A percentile compares a stretch with the other conserved stretches of the same genome.
phyloP scores from a whole-genome alignment of 2,329 filamentous ascomycete genomes.

The Curvularia sp. region DNA sequence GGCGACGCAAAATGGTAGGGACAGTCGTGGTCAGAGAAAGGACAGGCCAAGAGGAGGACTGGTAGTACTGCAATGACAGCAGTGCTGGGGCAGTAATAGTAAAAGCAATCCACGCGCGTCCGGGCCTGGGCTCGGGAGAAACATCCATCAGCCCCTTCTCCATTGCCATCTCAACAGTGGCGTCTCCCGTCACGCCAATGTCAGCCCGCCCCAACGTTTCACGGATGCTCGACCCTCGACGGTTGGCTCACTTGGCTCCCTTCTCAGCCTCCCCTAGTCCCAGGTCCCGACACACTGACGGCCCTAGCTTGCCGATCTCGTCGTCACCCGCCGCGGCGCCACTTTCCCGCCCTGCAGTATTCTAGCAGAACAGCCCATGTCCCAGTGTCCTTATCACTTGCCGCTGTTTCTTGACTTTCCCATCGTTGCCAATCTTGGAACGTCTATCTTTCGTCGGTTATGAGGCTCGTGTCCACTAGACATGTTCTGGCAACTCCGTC shows the following conservation, averaged over 20 bases:
- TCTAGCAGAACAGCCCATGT: background rate
- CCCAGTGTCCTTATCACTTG: background rate
- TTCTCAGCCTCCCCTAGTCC: background rate
- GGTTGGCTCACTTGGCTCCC: background rate
- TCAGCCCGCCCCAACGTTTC: conserved; percentile 1
- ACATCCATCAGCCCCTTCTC: background rate
- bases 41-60: background rate
- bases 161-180: background rate
- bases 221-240: background rate
- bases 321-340: conserved; percentile 7
- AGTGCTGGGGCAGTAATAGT: background rate
- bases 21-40: background rate
- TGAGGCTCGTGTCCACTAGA: background rate
- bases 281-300: background rate
- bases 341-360: conserved; percentile 5
- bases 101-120: background rate
- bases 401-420: no score
- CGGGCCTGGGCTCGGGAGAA: background rate
- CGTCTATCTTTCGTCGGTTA: background rate
- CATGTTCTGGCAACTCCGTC: background rate
- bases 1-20: no score
- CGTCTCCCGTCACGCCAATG: background rate
- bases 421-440: background rate
- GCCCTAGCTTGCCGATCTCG: conserved; percentile 10
- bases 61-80: background rate